Evolutionary conservation across 2,329 filamentous ascomycete genomes (phyloP), one percentile per base, ranked within the genome.

Genomic region (Cordyceps sp.): DNA sequence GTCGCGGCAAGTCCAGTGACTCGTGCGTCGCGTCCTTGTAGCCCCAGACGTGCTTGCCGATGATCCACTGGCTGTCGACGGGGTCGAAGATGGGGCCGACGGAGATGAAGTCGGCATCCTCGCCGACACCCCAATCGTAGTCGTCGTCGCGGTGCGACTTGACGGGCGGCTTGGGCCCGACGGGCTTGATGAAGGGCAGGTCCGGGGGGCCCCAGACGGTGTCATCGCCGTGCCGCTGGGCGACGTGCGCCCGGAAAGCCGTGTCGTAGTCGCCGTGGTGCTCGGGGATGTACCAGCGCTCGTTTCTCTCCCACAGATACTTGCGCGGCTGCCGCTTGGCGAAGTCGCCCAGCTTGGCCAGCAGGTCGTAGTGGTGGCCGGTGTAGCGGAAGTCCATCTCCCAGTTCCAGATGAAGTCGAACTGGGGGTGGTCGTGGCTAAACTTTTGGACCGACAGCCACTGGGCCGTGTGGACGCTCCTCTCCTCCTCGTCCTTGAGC

Each of bases 321-420:
- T 75, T 76, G 35, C 78, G 69, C 8, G 78, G 78, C 50, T 83
- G 78, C 37, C 64, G 65, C 50, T 65, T 67, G 18, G 69, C 69
- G 56, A 81, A 83, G 2, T 63, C 53, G 16, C 58, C 54, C 7
- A 84, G 53, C 38, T 74, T 74, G 42, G 77, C 67, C 27, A 84
- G 68, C 40, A 88, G 70, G 43, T 88, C 77, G 52, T 88, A 86
- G 55, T 85, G 76, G 39, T 90, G 80, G 8, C 82, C 82, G 0
- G 75, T 83, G 46, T 79, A 78, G 30, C 83, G 68, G 21, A 78
- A 74, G 46, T 90, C 81, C 55, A 84, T 80, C 48, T 90, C 83
- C 81, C 80, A 86, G 49, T 88, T 86, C 80, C 82, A 90, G 42
- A 84, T 65, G 44, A 70, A 84, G 42, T 86, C 78, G 40, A 81